Evolutionary conservation across 345 rosid species (phyloP).

Genomic region (Brassica juncea): DNA sequence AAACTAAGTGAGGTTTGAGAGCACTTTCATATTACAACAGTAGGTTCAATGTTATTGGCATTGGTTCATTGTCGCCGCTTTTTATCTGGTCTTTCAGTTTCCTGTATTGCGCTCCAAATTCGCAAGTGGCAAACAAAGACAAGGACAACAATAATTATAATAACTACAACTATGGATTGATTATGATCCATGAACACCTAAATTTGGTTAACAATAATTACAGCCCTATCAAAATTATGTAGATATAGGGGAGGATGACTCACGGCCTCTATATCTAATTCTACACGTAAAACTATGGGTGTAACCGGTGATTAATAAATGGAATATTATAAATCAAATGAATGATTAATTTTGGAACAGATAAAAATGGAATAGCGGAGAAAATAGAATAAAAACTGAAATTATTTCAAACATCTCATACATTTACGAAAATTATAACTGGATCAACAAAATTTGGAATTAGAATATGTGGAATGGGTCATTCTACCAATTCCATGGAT

Average conservation of each 20-base stretch:
- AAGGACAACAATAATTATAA: conserved; percentile 13
- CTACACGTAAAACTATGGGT: no score
- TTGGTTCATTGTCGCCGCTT: conserved; percentile 14
- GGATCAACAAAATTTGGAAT: no score
- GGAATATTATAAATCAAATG: no score
- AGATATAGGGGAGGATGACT: conserved; percentile 28
- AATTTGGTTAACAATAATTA: background rate
- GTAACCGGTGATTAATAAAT: no score
- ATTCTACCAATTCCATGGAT: no score
- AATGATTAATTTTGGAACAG: no score
- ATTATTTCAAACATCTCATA: no score
- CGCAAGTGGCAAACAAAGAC: conserved; percentile 40
- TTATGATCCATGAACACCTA: background rate
- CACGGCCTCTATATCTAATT: background rate
- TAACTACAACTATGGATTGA: conserved; percentile 20
- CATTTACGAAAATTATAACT: no score
- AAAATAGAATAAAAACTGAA: no score
- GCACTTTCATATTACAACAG: conserved; percentile 13
- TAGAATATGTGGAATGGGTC: no score
- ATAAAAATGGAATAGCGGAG: no score
- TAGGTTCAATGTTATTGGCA: background rate
- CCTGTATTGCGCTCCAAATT: conserved; percentile 21
- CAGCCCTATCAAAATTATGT: conserved; percentile 8
- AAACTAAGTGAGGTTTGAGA: background rate
- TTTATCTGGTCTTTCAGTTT: conserved; percentile 5